Base-by-base conservation (phyloP, 768 basidiomycete species). In the Leccinellum albellum region DNA sequence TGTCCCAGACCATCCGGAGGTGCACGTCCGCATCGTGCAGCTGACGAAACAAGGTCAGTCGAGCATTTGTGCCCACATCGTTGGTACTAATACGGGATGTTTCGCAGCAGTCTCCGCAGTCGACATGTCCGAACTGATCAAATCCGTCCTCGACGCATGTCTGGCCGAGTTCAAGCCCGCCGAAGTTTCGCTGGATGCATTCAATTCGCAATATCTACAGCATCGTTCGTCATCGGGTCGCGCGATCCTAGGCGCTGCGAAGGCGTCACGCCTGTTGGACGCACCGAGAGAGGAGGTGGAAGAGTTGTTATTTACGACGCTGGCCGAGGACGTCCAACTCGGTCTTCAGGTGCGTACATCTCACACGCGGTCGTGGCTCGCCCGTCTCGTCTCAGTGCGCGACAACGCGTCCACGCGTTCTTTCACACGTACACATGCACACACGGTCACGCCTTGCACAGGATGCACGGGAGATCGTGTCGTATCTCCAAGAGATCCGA, bases 151-250 rank as follows among this genome's bases (percentile, higher is more conserved):
- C 51, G 69, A 76, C 0, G 76, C 80, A 20, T 65, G 78, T 0
- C 59, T 88, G 15, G 53, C 76, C 1, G 71, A 76, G 44, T 64
- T 92, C 44, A 70, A 92, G 5, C 84, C 90, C 0, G 75, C 73
- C 1, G 80, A 81, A 26, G 60, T 85, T 2, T 78, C 85, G 0
- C 64, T 84, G n/a, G 84, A 88, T 42, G 79, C 79, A 0, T 88
- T 80, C 75, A 94, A 90, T 65, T 81, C 85, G 17, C 83, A 89
- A 59, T 93, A 87, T 69, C 78, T 93, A 13, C 89, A 94, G 66
- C 75, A 66, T 15, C 80, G 88, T 58, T 73, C 84, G 0, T 63
- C 70, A 1, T 79, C 79, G 10, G 76, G 83, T 0, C 59, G 69
- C 2, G 83, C 84, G 0, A 74, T 89, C 32, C 71, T 96, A 7